These are phyloP conservation scores for Colletotrichum tabaci DNA, from an alignment of 2,329 filamentous ascomycete genomes.

Conservation along the genomic window DNA sequence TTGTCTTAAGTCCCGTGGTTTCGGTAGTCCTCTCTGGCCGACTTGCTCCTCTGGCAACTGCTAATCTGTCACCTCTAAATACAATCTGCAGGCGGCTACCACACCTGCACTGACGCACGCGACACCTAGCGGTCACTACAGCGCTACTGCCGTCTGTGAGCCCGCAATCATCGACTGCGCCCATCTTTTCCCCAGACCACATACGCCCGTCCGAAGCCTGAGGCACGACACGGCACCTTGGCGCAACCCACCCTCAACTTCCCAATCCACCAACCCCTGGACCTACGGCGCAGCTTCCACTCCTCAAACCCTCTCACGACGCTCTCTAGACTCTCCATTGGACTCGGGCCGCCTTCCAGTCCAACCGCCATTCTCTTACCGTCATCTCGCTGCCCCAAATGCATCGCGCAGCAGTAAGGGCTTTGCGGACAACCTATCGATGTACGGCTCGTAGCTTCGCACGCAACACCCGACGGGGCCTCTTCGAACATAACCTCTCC, in stretches of 20 bases:
- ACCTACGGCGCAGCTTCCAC: slow-evolving; percentile 12
- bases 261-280: slow-evolving; percentile 26
- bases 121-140: slow-evolving; percentile 4
- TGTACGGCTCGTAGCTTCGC: slow-evolving; percentile 73
- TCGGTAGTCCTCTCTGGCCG: slow-evolving; percentile 3
- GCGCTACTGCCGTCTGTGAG: background rate
- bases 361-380: slow-evolving; percentile 28
- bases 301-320: slow-evolving; percentile 36
- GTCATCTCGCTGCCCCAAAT: slow-evolving; percentile 63
- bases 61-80: slow-evolving; percentile 20
- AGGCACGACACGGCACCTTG: slow-evolving; percentile 38
- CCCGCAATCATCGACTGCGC: slow-evolving; percentile 2
- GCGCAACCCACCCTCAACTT: slow-evolving; percentile 8
- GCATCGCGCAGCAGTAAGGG: slow-evolving; percentile 80
- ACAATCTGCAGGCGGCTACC: background rate
- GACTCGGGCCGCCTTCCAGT: slow-evolving; percentile 41
- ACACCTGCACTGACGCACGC: slow-evolving; percentile 5
- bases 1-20: slow-evolving; percentile 16
- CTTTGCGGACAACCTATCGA: slow-evolving; percentile 78
- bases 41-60: slow-evolving; percentile 6
- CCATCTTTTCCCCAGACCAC: slow-evolving; percentile 15
- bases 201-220: slow-evolving; percentile 15
- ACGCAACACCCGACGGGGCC: slow-evolving; percentile 64
- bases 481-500: slow-evolving; percentile 48
- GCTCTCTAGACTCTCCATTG: slow-evolving; percentile 29